Conservation (phyloP, 306 rosid genomes). For the Hylodesmum podocarpum region DNA sequence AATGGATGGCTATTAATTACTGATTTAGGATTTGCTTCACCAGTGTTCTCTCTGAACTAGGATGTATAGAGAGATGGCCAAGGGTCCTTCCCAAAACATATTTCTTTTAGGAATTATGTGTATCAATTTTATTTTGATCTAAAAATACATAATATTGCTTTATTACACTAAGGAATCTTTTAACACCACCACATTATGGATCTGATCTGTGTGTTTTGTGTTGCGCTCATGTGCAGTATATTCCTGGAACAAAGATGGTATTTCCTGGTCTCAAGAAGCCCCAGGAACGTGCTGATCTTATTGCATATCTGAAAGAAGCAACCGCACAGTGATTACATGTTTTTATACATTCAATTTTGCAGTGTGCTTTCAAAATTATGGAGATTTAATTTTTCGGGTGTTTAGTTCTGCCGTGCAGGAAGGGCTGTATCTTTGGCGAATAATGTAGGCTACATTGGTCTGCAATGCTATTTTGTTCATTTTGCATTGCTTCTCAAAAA, state of each 20-base stretch:
- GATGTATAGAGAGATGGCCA: not conserved
- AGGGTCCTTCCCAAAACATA: not conserved
- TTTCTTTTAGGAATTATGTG: not conserved
- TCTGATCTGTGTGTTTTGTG: slow-evolving; percentile 7
- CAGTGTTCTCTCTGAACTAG: not conserved
- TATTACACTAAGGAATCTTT: not conserved
- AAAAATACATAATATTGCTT: not conserved
- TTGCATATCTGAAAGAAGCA: slow-evolving; percentile 82
- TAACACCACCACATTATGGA: not conserved
- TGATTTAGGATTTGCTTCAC: not conserved
- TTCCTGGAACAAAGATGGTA: slow-evolving; percentile 99
- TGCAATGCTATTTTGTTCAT: slow-evolving; percentile 48
- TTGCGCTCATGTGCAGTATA: slow-evolving; percentile 56
- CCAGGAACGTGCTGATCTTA: slow-evolving; percentile 91
- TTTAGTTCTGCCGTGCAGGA: slow-evolving; percentile 38
- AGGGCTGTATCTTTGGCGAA: slow-evolving; percentile 48
- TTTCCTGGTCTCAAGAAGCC: slow-evolving; percentile 98
- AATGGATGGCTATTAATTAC: not conserved
- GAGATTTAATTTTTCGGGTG: slow-evolving; percentile 24
- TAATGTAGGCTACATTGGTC: slow-evolving; percentile 51
- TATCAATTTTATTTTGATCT: too few relatives aligned
- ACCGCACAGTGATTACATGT: slow-evolving; percentile 50
- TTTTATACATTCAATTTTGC: slow-evolving; percentile 16
- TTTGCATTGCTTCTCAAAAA: slow-evolving; percentile 37
- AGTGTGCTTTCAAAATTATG: slow-evolving; percentile 44